phyloP scores from a whole-genome alignment of 176 grass and related monocot genomes.

The barley (Hordeum vulgare) region MorexV3_pseudomolecules_assembly NC_058521.1:578564096-578564595 shows the following conservation, averaged over 20 bases:
- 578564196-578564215: slow-evolving; percentile 60
- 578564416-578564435: slow-evolving; percentile 76
- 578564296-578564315: slow-evolving; percentile 78
- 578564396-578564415: slow-evolving; percentile 37
- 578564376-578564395: neutral
- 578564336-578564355: slow-evolving; percentile 5
- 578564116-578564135: slow-evolving; percentile 88
- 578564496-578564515: slow-evolving; percentile 81
- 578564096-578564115: slow-evolving; percentile 69
- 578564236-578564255: slow-evolving; percentile 49
- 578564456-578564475: slow-evolving; percentile 92
- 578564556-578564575: slow-evolving; percentile 30
- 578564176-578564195: slow-evolving; percentile 22
- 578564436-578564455: slow-evolving; percentile 70
- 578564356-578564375: slow-evolving; percentile 13
- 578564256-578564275: slow-evolving; percentile 81
- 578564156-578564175: neutral
- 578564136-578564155: slow-evolving; percentile 40
- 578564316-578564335: slow-evolving; percentile 58
- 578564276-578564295: slow-evolving; percentile 63
- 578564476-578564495: slow-evolving; percentile 93
- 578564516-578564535: slow-evolving; percentile 54
- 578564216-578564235: slow-evolving; percentile 56
- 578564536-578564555: slow-evolving; percentile 42
- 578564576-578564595: too few species aligned